Conservation (phyloP, 2,329 filamentous ascomycete species). For the Tolypocladium tropicale region DNA sequence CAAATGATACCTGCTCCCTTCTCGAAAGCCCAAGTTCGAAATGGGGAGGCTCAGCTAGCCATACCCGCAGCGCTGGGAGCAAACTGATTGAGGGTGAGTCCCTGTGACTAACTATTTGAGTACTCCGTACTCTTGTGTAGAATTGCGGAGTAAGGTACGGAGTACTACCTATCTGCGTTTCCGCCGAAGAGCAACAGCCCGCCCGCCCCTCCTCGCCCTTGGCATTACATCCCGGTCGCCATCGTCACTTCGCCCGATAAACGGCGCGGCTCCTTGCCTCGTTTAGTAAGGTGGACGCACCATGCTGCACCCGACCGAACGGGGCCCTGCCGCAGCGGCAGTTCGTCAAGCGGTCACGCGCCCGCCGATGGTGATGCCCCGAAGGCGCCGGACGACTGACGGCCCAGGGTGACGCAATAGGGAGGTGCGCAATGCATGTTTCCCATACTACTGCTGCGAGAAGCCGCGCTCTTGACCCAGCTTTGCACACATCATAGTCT, state of each 20-base stretch:
- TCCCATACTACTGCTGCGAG: not conserved
- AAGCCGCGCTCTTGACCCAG: not conserved
- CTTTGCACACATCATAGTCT: not conserved
- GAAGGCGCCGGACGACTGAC: not conserved
- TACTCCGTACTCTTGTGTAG: too few species aligned
- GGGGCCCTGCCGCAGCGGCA: not conserved
- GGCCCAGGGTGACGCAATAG: not conserved
- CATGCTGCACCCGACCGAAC: not conserved
- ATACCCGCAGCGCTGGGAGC: too few species aligned
- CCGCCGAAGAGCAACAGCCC: not conserved
- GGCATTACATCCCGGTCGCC: not conserved
- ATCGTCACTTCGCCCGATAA: not conserved
- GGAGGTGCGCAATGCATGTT: not conserved
- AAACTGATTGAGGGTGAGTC: too few species aligned
- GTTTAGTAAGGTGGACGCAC: slow-evolving; percentile 1
- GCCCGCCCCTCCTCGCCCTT: not conserved
- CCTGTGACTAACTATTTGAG: too few species aligned
- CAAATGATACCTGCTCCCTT: too few species aligned
- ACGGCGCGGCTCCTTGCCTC: not conserved
- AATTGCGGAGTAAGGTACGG: too few species aligned
- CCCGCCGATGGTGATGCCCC: not conserved
- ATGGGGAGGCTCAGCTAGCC: too few species aligned
- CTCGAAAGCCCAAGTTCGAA: too few species aligned
- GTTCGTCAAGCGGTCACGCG: not conserved
- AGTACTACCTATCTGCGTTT: too few species aligned